Evolutionary conservation across 768 basidiomycete genomes (phyloP).

Genomic region (Amanita subjunquillea): DNA sequence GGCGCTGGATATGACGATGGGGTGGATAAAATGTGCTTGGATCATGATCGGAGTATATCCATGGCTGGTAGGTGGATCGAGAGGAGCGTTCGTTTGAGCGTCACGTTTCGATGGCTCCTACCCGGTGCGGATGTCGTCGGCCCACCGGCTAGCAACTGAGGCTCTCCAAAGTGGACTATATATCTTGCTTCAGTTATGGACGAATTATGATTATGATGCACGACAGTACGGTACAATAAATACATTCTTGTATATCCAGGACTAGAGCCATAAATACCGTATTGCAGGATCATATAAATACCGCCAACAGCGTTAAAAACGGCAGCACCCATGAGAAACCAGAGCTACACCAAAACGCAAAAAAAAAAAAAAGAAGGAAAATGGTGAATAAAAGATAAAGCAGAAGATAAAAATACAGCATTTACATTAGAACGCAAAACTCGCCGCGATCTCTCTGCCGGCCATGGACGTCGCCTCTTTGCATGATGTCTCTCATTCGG

Average conservation of each 20-base stretch:
- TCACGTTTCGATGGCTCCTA: constrained; percentile 83
- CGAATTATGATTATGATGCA: too few species aligned
- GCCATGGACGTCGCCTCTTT: not conserved
- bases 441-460: not conserved
- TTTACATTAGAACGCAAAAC: not conserved
- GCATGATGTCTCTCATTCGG: not conserved
- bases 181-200: too few species aligned
- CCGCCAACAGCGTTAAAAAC: too few species aligned
- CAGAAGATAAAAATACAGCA: not conserved
- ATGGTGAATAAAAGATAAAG: not conserved
- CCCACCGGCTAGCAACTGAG: not conserved
- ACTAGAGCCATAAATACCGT: too few species aligned
- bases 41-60: not conserved
- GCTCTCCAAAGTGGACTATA: too few species aligned
- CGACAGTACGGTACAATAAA: too few species aligned
- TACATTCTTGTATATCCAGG: too few species aligned
- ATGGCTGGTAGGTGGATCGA: constrained; percentile 27
- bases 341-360: too few species aligned
- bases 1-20: constrained; percentile 9
- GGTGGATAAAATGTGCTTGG: not conserved
- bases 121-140: constrained; percentile 81
- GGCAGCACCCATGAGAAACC: too few species aligned
- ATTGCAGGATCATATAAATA: too few species aligned
- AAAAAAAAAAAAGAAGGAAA: not conserved
- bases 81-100: constrained; percentile 56